Evolutionary conservation across 176 grass and related monocot genomes (phyloP), one percentile per base, ranked within the genome.

Genomic region (Canna indica): DNA sequence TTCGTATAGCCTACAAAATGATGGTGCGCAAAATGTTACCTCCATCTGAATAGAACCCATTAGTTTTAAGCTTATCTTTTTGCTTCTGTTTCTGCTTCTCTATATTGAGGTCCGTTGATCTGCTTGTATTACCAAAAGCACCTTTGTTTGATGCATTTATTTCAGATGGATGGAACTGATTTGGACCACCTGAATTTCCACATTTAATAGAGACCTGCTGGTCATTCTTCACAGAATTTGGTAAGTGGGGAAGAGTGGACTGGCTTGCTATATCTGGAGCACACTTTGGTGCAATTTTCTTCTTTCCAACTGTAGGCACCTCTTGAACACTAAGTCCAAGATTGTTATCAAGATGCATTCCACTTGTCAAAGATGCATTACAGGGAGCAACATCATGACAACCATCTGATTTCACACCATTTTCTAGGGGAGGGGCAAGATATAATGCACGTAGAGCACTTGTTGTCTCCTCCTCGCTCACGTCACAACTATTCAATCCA

Each of bases 391-490:
- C 85, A 77, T 76, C 59, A 77, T 81, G 78, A 82, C 79, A 80
- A 70, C 72, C 77, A 64, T 53, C 80, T 70, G 72, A 70, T 74
- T 76, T 66, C 78, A 81, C 80, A 46, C 59, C 68, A 73, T 57
- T 85, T 14, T 75, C 80, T 46, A 81, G 79, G 47, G 70, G 70
- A 64, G 88, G 79, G 52, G 81, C 69, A 30, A 83, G 32, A 76
- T 96, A 91, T 30, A 96, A 83, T 68, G 79, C 81, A 87, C 87
- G 88, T 46, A 91, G 72, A 74, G 86, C 93, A 82, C 85, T 84
- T n/a, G 84, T 92, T 45, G 93, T 97, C 59, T 91, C 88, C 76
- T 97, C 86, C 77, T 91, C 93, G 64, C 81, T 83, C 75, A 97
- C 54, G 20, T 91, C 88, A 42, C 93, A 97, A 59, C 82, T 83